phyloP scores from a whole-genome alignment of 169 alveolate genomes.

The Eimeria acervulina region DNA sequence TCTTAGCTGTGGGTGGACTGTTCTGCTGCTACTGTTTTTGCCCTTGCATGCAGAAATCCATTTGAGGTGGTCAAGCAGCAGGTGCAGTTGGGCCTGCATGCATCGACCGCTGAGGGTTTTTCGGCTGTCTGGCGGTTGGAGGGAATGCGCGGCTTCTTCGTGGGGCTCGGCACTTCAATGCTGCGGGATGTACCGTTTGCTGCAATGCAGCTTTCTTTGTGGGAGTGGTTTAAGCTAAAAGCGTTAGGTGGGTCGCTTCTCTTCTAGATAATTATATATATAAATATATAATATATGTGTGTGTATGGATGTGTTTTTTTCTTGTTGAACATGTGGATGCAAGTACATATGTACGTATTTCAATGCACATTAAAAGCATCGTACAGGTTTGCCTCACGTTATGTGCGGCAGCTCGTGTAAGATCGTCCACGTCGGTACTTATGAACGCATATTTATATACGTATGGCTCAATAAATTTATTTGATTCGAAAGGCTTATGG shows the following conservation, averaged over 20 bases:
- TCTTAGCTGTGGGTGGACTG: background rate
- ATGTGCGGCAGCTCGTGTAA: background rate
- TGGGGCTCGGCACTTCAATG: constrained; percentile 91
- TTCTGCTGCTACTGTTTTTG: too few relatives aligned
- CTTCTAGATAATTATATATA: background rate
- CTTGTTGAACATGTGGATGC: background rate
- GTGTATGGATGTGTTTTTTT: too few relatives aligned
- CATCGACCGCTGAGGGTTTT: constrained; percentile 87
- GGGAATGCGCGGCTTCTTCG: constrained; percentile 92
- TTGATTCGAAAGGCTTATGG: background rate
- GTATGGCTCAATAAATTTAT: background rate
- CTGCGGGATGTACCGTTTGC: constrained; percentile 96
- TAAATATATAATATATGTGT: too few relatives aligned
- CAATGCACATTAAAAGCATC: background rate
- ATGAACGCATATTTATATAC: background rate
- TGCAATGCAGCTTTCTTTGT: constrained; percentile 93
- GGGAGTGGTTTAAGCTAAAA: constrained; percentile 84
- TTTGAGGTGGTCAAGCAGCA: constrained; percentile 96
- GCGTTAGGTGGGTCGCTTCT: constrained; percentile 6
- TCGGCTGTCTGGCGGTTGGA: constrained; percentile 87
- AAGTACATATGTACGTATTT: background rate
- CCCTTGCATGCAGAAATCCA: constrained; percentile 92
- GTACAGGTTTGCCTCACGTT: background rate
- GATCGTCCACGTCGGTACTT: background rate
- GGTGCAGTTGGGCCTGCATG: constrained; percentile 92